Evolutionary conservation across 495 filamentous ascomycete species (phyloP).

Genomic region (Aspergillus conjunctus): DNA sequence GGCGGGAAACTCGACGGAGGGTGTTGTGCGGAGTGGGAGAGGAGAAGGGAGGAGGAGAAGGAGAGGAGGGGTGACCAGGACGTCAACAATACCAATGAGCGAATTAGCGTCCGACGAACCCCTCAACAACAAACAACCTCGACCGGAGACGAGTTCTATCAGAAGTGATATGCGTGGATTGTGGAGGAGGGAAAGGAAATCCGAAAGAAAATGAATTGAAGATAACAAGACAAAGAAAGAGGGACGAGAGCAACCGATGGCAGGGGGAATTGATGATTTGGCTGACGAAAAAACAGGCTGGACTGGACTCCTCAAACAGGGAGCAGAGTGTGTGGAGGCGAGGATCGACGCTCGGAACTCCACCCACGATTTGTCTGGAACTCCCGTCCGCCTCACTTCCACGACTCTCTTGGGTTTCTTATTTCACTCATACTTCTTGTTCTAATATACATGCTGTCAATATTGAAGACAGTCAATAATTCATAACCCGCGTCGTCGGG

Average conservation of each 20-base stretch:
- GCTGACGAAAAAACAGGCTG: background rate
- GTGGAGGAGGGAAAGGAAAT: background rate
- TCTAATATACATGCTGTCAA: too few relatives aligned
- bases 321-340: slow-evolving; percentile 1
- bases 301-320: background rate
- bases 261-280: slow-evolving; percentile 1
- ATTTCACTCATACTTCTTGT: too few relatives aligned
- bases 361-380: slow-evolving; percentile 1
- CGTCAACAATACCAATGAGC: slow-evolving; percentile 23
- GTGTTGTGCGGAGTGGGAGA: slow-evolving; percentile 19
- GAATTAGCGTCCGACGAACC: slow-evolving; percentile 13
- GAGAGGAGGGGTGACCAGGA: slow-evolving; percentile 16
- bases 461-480: background rate
- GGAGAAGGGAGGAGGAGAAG: background rate
- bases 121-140: slow-evolving; percentile 1
- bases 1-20: slow-evolving; percentile 1
- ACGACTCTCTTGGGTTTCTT: too few relatives aligned
- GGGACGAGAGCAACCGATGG: background rate
- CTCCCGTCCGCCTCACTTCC: background rate
- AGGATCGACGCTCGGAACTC: slow-evolving; percentile 17
- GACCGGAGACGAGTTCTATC: background rate
- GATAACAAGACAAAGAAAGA: background rate
- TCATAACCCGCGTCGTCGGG: slow-evolving; percentile 27
- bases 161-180: background rate
- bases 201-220: background rate